Percentiles rank a stretch among this genome's conserved stretches.
phyloP scores from a whole-genome alignment of 768 basidiomycete species.

The Termitomyces eurrhizus region DNA sequence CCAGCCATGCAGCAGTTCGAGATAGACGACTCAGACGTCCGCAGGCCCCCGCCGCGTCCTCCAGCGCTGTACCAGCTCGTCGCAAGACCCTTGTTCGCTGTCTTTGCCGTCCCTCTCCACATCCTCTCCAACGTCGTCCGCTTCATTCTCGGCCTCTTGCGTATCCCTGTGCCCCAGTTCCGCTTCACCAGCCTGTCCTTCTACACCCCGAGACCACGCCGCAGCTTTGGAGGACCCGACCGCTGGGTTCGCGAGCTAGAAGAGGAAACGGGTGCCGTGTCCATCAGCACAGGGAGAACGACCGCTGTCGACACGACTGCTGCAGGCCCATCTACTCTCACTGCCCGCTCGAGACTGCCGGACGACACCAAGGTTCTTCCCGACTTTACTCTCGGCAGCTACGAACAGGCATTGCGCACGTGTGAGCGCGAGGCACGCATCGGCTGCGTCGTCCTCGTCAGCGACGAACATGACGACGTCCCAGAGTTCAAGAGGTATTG shows the following conservation, averaged over 20 bases:
- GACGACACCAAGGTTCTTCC: constrained; percentile 57
- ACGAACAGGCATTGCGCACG: constrained; percentile 70
- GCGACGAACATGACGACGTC: constrained; percentile 88
- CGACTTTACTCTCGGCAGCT: constrained; percentile 76
- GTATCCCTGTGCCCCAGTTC: constrained; percentile 61
- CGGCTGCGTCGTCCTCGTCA: constrained; percentile 79
- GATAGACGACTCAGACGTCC: constrained; percentile 45
- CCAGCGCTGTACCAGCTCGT: constrained; percentile 14
- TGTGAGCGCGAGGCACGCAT: constrained; percentile 73
- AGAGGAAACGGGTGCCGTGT: constrained; percentile 78
- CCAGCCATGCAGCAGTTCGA: constrained; percentile 36
- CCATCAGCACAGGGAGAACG: constrained; percentile 38
- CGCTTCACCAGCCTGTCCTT: constrained; percentile 46
- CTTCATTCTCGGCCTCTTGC: constrained; percentile 62
- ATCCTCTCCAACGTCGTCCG: constrained; percentile 57
- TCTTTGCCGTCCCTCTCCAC: constrained; percentile 58
- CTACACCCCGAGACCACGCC: constrained; percentile 34
- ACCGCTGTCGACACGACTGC: constrained; percentile 27
- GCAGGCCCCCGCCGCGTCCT: constrained; percentile 9
- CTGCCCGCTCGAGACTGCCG: constrained; percentile 26
- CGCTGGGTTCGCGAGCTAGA: constrained; percentile 79
- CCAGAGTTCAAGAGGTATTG: constrained; percentile 79
- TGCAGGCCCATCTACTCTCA: constrained; percentile 45
- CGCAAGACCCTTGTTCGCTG: constrained; percentile 36
- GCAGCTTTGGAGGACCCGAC: constrained; percentile 51